Evolutionary conservation across 148 eudicot genomes (phyloP).

Genomic region (Diospyros lotus): DNA sequence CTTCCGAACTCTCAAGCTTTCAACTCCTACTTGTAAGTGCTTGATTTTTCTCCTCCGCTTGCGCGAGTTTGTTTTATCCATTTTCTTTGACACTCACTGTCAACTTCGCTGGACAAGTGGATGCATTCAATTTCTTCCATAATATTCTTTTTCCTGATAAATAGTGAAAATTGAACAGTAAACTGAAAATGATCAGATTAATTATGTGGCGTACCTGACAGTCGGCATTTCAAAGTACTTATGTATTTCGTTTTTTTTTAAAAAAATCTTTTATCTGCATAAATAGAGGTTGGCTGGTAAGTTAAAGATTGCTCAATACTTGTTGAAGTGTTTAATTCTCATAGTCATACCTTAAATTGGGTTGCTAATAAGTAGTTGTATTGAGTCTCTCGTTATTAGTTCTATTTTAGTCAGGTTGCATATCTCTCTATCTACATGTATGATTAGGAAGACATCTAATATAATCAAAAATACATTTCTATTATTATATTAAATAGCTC

Average conservation of each 20-base stretch:
- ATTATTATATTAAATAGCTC: too few species aligned
- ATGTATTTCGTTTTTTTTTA: too few species aligned
- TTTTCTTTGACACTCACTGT: neutral
- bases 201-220: too few species aligned
- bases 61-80: neutral
- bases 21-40: constrained; percentile 35
- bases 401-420: too few species aligned
- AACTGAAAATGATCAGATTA: neutral
- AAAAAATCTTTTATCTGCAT: too few species aligned
- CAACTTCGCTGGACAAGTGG: neutral
- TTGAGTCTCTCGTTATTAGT: too few species aligned
- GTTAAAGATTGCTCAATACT: neutral
- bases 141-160: neutral
- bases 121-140: neutral
- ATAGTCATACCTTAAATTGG: neutral
- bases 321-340: neutral
- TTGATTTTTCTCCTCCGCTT: neutral
- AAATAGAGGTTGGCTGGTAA: neutral
- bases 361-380: neutral
- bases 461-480: too few species aligned
- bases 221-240: too few species aligned
- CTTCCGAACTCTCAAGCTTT: constrained; percentile 41
- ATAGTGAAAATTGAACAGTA: neutral
- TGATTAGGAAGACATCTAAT: too few species aligned
- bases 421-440: too few species aligned